Percentiles rank a stretch among this genome's conserved stretches.
phyloP scores from a whole-genome alignment of 148 eudicot genomes.

The Polygonum aviculare region DNA sequence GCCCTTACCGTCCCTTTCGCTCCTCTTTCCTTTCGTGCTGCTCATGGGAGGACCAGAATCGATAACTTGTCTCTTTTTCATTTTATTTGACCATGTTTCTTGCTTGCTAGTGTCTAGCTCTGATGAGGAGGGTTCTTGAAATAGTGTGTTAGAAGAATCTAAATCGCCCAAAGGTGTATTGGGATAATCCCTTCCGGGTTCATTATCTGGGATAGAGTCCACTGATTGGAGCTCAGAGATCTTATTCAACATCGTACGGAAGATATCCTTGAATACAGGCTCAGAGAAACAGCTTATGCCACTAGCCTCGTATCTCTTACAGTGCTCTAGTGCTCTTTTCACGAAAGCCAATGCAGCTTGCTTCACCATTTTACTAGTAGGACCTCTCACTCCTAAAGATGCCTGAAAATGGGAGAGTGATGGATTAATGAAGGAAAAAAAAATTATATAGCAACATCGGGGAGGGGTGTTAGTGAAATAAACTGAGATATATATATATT shows the following conservation, averaged over 20 bases:
- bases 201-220: conserved; percentile 8
- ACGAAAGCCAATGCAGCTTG: conserved; percentile 57
- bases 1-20: conserved; percentile 58
- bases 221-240: conserved; percentile 5
- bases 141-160: conserved; percentile 11
- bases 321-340: conserved; percentile 34
- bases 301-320: conserved; percentile 34
- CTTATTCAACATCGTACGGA: background rate
- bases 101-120: conserved; percentile 1
- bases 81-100: conserved; percentile 6
- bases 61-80: conserved; percentile 1
- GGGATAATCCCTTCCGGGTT: conserved; percentile 16
- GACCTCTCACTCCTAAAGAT: conserved; percentile 35
- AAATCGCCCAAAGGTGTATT: conserved; percentile 25
- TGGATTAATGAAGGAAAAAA: background rate
- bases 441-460: no score
- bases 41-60: conserved; percentile 5
- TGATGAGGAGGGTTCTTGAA: conserved; percentile 11
- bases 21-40: conserved; percentile 58
- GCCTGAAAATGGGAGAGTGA: conserved; percentile 19
- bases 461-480: background rate
- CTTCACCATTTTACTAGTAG: conserved; percentile 46
- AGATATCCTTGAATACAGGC: conserved; percentile 28
- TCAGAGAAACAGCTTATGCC: conserved; percentile 57
- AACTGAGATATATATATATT: background rate